A percentile compares a stretch with the other conserved stretches of the same genome.
These are phyloP conservation scores for Cordia subcordata DNA, from an alignment of 257 asterid species.

Conservation along the genomic window DNA sequence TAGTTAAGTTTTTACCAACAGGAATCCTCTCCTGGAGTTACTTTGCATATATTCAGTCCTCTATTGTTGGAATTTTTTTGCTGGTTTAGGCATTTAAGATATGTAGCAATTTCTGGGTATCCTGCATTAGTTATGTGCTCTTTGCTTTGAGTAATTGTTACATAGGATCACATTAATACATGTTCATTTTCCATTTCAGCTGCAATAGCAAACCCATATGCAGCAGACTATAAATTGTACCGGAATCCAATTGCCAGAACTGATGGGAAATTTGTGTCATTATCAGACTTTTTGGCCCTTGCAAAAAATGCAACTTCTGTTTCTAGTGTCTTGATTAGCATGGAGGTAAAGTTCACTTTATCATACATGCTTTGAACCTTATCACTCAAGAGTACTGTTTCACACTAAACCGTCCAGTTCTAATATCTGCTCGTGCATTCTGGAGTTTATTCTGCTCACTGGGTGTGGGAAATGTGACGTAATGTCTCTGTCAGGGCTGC, in stretches of 20 bases:
- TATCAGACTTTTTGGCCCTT: conserved; percentile 56
- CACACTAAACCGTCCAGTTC: too few relatives aligned
- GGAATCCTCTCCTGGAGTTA: too few relatives aligned
- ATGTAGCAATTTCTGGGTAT: too few relatives aligned
- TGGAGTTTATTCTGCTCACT: neutral
- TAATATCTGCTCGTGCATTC: neutral
- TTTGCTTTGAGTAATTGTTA: conserved; percentile 2
- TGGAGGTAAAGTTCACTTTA: conserved; percentile 50
- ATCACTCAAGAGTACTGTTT: neutral
- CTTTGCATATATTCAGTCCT: too few relatives aligned
- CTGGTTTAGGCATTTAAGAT: too few relatives aligned
- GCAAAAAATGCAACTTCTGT: conserved; percentile 56
- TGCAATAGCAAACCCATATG: conserved; percentile 37
- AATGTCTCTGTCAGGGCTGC: neutral
- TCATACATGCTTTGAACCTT: conserved; percentile 7
- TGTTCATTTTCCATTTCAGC: conserved; percentile 49
- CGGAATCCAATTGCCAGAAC: conserved; percentile 49
- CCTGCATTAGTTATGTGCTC: too few relatives aligned
- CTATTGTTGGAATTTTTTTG: too few relatives aligned
- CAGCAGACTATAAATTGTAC: conserved; percentile 5
- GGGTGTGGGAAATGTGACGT: neutral
- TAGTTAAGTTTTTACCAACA: too few relatives aligned
- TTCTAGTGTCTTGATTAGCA: conserved; percentile 62
- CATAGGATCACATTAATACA: conserved; percentile 4
- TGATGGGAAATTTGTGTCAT: conserved; percentile 37